Percentiles rank a stretch among this genome's conserved stretches.
These are phyloP conservation scores for Blastocystis sp. DNA, from an alignment of 352 stramenopile genomes.

Conservation along the genomic window DNA sequence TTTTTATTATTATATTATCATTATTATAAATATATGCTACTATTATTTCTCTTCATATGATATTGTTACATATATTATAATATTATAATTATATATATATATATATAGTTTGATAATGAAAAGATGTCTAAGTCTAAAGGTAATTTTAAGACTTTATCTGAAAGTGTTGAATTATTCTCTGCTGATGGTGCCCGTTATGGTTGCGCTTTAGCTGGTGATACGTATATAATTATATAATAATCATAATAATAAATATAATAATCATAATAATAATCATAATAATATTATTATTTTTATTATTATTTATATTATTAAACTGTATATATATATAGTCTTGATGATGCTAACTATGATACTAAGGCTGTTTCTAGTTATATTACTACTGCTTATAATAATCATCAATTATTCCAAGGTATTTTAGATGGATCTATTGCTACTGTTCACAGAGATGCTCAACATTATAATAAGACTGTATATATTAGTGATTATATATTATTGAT, in stretches of 20 bases:
- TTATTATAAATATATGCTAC: neutral
- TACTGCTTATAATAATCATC: neutral
- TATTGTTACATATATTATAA: neutral
- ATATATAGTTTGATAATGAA: conserved; percentile 65
- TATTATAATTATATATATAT: conserved; percentile 19
- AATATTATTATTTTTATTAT: too few species aligned
- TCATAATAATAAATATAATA: too few species aligned
- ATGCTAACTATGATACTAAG: conserved; percentile 95
- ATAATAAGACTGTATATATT: too few species aligned
- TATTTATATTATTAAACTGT: neutral
- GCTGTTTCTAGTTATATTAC: too few species aligned
- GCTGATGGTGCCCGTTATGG: conserved; percentile 86
- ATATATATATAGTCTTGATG: conserved; percentile 60
- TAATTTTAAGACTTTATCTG: conserved; percentile 96
- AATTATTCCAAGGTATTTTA: neutral
- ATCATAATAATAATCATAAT: too few species aligned
- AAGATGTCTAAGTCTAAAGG: conserved; percentile 99
- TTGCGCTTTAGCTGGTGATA: conserved; percentile 85
- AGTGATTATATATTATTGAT: too few species aligned
- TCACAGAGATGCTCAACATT: too few species aligned
- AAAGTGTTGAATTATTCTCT: conserved; percentile 77
- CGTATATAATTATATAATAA: conserved; percentile 37
- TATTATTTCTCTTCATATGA: neutral
- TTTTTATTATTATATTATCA: neutral
- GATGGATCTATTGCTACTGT: too few species aligned